Evolutionary conservation across 257 asterid species (phyloP).

Genomic region (Thymus mandschuricus): DNA sequence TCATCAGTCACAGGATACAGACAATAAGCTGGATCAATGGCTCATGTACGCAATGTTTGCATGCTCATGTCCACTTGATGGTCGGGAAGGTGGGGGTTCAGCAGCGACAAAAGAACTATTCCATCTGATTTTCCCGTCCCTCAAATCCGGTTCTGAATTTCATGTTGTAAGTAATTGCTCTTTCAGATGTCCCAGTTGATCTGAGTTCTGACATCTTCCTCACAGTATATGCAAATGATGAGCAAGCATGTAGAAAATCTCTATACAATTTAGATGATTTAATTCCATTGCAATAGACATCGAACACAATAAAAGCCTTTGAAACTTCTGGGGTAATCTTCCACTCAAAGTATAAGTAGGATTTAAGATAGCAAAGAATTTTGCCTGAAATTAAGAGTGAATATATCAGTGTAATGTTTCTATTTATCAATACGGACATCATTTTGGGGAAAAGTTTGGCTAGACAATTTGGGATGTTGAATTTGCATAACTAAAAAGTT

Average conservation of each 20-base stretch:
- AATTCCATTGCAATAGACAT: slow-evolving; percentile 17
- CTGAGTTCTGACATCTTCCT: slow-evolving; percentile 18
- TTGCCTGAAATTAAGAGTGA: slow-evolving; percentile 11
- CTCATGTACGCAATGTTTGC: slow-evolving; percentile 98
- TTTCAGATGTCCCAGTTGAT: slow-evolving; percentile 24
- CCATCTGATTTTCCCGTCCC: slow-evolving; percentile 93
- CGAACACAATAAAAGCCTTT: slow-evolving; percentile 10
- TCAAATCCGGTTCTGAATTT: slow-evolving; percentile 92
- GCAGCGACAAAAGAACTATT: slow-evolving; percentile 88
- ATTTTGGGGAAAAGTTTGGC: background rate
- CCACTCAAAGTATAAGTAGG: background rate
- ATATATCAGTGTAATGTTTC: slow-evolving; percentile 1
- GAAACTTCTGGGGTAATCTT: slow-evolving; percentile 24
- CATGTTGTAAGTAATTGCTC: slow-evolving; percentile 72
- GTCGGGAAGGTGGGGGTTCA: slow-evolving; percentile 88
- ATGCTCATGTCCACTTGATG: slow-evolving; percentile 86
- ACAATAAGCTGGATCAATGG: slow-evolving; percentile 98
- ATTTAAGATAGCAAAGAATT: slow-evolving; percentile 8
- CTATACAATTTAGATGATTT: slow-evolving; percentile 21
- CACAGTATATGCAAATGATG: slow-evolving; percentile 8
- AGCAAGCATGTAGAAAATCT: slow-evolving; percentile 20
- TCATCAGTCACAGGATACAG: slow-evolving; percentile 92
- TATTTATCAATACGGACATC: slow-evolving; percentile 4
- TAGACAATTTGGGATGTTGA: background rate
- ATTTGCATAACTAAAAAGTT: background rate